phyloP scores from a whole-genome alignment of 1,284 basidiomycete species.

The Sporisorium scitamineum region DNA sequence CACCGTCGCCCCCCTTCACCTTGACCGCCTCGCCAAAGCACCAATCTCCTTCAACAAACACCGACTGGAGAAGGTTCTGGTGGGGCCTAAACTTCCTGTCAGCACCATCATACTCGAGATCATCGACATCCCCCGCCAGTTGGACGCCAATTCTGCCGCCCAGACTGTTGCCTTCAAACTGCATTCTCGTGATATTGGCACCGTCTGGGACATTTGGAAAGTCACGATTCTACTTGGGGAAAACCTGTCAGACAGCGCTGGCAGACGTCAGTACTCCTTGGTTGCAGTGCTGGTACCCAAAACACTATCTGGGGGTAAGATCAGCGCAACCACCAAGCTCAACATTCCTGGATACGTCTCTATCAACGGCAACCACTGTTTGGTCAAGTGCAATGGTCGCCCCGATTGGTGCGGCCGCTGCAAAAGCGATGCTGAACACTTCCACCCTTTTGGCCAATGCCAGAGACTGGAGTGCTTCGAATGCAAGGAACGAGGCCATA shows the following conservation, averaged over 20 bases:
- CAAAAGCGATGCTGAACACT: conserved; percentile 5
- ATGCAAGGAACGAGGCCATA: conserved; percentile 4
- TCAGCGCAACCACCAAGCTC: conserved; percentile 8
- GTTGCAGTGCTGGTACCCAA: no score
- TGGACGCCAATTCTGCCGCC: conserved; percentile 2
- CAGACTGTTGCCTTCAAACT: conserved; percentile 4
- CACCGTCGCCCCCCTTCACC: neutral
- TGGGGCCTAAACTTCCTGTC: no score
- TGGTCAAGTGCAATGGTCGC: no score
- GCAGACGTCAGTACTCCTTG: no score
- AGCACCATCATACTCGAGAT: no score
- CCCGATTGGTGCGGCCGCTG: neutral
- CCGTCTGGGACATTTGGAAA: conserved; percentile 6
- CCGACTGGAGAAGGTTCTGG: no score
- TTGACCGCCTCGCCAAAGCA: neutral
- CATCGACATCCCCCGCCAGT: no score
- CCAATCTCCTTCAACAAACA: no score
- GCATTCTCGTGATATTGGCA: neutral
- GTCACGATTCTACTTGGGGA: no score
- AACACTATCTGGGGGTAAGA: no score
- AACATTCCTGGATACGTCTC: conserved; percentile 1
- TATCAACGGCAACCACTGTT: neutral
- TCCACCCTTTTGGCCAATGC: neutral
- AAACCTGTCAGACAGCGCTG: no score
- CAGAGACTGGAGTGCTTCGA: conserved; percentile 3